Base-by-base conservation (phyloP, 805 yeast genomes). In the Starmera dryadoides region DNA sequence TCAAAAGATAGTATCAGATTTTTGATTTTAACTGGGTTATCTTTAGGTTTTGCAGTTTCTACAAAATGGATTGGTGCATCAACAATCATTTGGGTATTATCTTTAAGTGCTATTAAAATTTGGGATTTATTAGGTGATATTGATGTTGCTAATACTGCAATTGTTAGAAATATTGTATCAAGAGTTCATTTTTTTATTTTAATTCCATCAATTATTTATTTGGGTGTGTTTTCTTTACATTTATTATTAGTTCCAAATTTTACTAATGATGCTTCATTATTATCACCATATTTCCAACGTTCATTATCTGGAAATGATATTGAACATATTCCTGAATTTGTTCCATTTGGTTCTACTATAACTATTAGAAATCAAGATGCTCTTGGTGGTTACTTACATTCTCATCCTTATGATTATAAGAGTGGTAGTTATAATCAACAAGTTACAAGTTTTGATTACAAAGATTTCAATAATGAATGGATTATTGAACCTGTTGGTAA, bases 71-170 rank as follows among this genome's bases (percentile, higher is more conserved):
- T 82, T 4, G 97, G 95, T 0, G 37, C 79, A 18, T 75, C 77
- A 50, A 81, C 91, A 0, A 59, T 77, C 40, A 60, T 60, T 0
- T 87, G 94, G 94, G 60, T 84, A 11, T 71, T 78, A 2, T 4
- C 63, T 0, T 50, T 77, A 35, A 60, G 64, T 2, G 42, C 73
- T 3, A 38, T 70, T 2, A 63, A 66, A 42, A 57, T 81, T 34
- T 88, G 96, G 96, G 56, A 58, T 43, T 50, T 75, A 11, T 55
- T 82, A 30, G 94, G 93, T 12, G 96, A 91, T 58, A 56, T 83
- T 25, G 58, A 63, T 4, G 64, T 81, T 4, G 33, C 73, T 2
- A 57, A 64, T 8, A 39, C 37, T 15, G 37, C 49, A 19, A 62
- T 77, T 45, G 45, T 62, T 15, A 62, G 58, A 39, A 78, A 75